Percentiles rank a stretch among this genome's conserved stretches.
Conservation (phyloP, 495 filamentous ascomycete genomes). For the Aspergillus conjunctus region DNA sequence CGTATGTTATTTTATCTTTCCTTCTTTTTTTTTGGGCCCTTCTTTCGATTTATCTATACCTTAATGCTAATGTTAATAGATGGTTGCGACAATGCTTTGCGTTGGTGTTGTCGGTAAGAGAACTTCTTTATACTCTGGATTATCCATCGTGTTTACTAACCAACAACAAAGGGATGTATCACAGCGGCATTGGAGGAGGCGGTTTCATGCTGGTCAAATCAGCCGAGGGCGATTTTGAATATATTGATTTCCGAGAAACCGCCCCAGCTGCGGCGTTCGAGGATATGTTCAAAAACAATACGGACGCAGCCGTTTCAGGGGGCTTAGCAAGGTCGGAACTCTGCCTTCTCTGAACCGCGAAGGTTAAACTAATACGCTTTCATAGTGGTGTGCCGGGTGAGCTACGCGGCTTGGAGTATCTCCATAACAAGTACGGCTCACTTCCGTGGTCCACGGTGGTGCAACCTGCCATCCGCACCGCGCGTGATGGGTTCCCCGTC, state of each 20-base stretch:
- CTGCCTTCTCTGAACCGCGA: not conserved
- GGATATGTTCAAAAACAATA: constrained; percentile 76
- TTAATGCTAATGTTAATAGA: constrained; percentile 30
- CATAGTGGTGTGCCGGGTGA: constrained; percentile 79
- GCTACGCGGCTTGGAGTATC: constrained; percentile 70
- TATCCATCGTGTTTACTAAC: not conserved
- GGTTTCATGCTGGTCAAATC: constrained; percentile 80
- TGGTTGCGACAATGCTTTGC: constrained; percentile 72
- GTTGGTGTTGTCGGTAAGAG: constrained; percentile 68
- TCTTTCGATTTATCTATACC: constrained; percentile 1
- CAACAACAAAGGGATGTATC: constrained; percentile 66
- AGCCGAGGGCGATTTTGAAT: constrained; percentile 64
- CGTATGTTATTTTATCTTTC: constrained; percentile 32
- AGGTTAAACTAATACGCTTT: not conserved
- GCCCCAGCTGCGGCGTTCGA: constrained; percentile 75
- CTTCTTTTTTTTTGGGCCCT: not conserved
- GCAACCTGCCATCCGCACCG: constrained; percentile 70
- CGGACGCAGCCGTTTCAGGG: constrained; percentile 49
- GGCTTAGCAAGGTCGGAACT: constrained; percentile 63
- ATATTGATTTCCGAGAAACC: constrained; percentile 84
- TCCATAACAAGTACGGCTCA: constrained; percentile 72
- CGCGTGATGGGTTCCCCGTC: constrained; percentile 72
- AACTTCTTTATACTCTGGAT: not conserved
- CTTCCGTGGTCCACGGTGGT: constrained; percentile 72
- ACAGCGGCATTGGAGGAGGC: constrained; percentile 86